These are phyloP conservation scores for Tinospora cordifolia DNA, from an alignment of 164 flowering plant genomes.

Conservation along the genomic window DNA sequence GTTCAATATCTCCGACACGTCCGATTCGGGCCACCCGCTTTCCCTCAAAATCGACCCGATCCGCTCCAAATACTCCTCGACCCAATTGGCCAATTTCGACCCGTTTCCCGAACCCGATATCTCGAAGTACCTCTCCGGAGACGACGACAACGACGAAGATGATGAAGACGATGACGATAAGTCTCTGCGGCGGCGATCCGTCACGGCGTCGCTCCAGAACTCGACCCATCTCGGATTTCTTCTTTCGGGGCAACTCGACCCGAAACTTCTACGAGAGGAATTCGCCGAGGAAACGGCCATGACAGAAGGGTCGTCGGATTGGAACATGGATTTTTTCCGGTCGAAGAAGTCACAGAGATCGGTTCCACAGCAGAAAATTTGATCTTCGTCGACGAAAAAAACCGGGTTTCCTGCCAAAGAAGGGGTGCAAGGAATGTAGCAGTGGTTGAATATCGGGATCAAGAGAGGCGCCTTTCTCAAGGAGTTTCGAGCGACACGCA, in stretches of 20 bases:
- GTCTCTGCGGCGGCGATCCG: slow-evolving; percentile 45
- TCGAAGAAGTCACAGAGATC: slow-evolving; percentile 74
- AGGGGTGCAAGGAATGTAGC: slow-evolving; percentile 76
- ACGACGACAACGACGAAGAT: slow-evolving; percentile 42
- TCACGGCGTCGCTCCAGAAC: slow-evolving; percentile 66
- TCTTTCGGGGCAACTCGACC: slow-evolving; percentile 27
- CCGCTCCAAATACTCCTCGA: slow-evolving; percentile 46
- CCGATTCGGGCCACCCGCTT: slow-evolving; percentile 77
- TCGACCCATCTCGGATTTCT: slow-evolving; percentile 84
- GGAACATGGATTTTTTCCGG: slow-evolving; percentile 52
- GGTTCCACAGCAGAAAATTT: slow-evolving; percentile 59
- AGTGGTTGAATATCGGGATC: slow-evolving; percentile 70
- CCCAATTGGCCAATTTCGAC: slow-evolving; percentile 62
- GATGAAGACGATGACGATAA: slow-evolving; percentile 37
- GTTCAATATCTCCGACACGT: slow-evolving; percentile 47
- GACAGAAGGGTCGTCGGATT: slow-evolving; percentile 15
- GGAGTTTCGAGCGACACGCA: slow-evolving; percentile 50
- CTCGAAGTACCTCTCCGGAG: slow-evolving; percentile 52
- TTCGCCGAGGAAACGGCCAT: slow-evolving; percentile 18
- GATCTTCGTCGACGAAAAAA: slow-evolving; percentile 65
- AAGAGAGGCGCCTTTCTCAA: slow-evolving; percentile 60
- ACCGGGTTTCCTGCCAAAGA: slow-evolving; percentile 75
- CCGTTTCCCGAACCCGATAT: slow-evolving; percentile 20
- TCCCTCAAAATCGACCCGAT: slow-evolving; percentile 55
- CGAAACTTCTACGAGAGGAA: slow-evolving; percentile 47